A percentile compares a stretch with the other conserved stretches of the same genome.
These are phyloP conservation scores for Brassica carinata DNA, from an alignment of 345 rosid species.

Conservation along the genomic window DNA sequence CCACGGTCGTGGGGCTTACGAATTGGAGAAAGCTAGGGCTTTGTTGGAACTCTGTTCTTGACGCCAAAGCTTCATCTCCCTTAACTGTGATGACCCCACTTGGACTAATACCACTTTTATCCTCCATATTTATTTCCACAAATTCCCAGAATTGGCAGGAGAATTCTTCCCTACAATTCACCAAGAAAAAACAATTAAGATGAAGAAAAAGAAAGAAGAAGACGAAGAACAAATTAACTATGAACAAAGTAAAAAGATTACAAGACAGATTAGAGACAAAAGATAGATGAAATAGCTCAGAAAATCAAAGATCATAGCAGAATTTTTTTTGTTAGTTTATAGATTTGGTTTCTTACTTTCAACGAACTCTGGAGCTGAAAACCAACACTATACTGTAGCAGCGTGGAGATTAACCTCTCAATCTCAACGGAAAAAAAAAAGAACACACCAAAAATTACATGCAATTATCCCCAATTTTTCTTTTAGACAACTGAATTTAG, in stretches of 20 bases:
- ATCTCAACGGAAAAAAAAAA: conserved; percentile 16
- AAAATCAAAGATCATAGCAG: background rate
- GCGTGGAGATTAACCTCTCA: conserved; percentile 31
- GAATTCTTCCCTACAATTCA: conserved; percentile 7
- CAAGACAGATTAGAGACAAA: conserved; percentile 10
- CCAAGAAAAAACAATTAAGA: conserved; percentile 41
- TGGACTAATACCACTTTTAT: conserved; percentile 51
- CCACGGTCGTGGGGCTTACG: conserved; percentile 35
- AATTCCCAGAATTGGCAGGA: conserved; percentile 13
- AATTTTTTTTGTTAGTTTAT: conserved; percentile 1
- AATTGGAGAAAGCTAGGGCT: conserved; percentile 44
- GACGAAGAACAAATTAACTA: conserved; percentile 20
- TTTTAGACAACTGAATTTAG: conserved; percentile 38
- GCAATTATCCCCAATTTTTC: conserved; percentile 24
- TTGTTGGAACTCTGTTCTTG: conserved; percentile 56
- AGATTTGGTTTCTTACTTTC: conserved; percentile 37
- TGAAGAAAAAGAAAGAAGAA: conserved; percentile 45
- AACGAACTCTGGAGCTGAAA: conserved; percentile 24
- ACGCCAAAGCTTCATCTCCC: conserved; percentile 57
- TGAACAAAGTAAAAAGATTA: conserved; percentile 2
- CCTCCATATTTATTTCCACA: conserved; percentile 59
- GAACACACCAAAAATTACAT: conserved; percentile 19
- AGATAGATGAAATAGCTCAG: conserved; percentile 10
- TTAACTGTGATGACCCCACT: conserved; percentile 48
- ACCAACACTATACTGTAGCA: conserved; percentile 34